Percentiles rank a stretch among this genome's conserved stretches.
Evolutionary conservation across 1,284 basidiomycete genomes (phyloP).

Genomic region (Trichosporon inkin): DNA sequence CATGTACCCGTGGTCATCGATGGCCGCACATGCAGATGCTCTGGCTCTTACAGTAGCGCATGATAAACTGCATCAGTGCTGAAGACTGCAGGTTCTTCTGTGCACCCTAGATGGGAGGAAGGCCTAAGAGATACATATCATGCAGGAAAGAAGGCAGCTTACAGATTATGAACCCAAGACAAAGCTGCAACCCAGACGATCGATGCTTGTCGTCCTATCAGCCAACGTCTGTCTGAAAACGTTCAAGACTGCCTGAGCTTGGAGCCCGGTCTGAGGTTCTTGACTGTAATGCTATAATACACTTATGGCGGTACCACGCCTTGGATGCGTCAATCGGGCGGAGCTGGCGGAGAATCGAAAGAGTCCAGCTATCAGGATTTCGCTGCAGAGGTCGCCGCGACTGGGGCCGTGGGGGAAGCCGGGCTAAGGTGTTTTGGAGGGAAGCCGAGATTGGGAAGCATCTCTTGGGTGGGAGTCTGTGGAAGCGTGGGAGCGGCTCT

Average conservation of each 20-base stretch:
- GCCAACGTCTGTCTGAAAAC: neutral
- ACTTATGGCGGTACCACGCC: neutral
- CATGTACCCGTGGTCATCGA: no score
- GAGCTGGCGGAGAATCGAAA: neutral
- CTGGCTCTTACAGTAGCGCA: no score
- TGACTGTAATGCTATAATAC: constrained; percentile 4
- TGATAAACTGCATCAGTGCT: no score
- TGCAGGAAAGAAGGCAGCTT: neutral
- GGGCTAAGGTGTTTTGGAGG: constrained; percentile 1
- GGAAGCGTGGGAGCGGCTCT: neutral
- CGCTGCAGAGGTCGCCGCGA: neutral
- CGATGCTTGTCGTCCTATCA: neutral
- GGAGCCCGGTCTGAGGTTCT: neutral
- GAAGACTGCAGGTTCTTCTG: no score
- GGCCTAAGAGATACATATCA: neutral
- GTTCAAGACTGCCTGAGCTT: neutral
- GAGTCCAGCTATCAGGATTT: neutral
- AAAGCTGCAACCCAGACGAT: neutral
- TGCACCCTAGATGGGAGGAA: neutral
- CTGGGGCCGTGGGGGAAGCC: neutral
- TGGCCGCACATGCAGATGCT: no score
- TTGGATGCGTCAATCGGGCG: neutral
- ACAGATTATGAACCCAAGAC: neutral
- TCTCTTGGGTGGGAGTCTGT: neutral
- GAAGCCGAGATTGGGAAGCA: neutral